Percentiles rank a stretch among this genome's conserved stretches.
Conservation (phyloP, 441 rosid species). For the Metrosideros polymorpha region DNA sequence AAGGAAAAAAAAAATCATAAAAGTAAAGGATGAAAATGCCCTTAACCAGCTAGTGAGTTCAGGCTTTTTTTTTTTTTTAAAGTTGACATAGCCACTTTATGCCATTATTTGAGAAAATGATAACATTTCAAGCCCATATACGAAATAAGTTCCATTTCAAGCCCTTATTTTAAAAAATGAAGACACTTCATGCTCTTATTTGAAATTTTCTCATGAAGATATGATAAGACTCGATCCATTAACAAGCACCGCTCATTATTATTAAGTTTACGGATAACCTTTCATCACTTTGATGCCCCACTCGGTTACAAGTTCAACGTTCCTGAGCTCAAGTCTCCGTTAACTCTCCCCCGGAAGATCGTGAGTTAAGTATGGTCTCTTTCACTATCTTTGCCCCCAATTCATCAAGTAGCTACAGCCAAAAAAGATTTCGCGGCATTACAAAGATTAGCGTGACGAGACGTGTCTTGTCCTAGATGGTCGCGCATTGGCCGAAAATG, state of each 20-base stretch:
- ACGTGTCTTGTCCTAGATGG: neutral
- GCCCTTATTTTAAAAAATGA: no score
- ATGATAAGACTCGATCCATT: neutral
- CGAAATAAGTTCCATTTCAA: no score
- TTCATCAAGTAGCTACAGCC: neutral
- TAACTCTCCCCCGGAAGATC: neutral
- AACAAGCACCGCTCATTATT: neutral
- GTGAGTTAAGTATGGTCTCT: neutral
- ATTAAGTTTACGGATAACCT: neutral
- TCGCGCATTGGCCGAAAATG: neutral
- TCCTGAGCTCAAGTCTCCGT: neutral
- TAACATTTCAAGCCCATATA: no score
- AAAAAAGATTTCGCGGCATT: neutral
- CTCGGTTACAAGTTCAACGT: neutral
- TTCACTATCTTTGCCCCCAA: neutral
- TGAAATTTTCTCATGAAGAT: no score
- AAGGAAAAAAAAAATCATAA: no score
- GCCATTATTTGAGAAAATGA: no score
- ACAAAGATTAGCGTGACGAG: neutral
- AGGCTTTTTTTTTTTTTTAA: no score
- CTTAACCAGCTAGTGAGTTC: no score
- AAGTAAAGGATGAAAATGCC: no score
- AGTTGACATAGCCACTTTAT: no score
- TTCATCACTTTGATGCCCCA: neutral
- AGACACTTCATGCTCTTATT: no score